phyloP scores from a whole-genome alignment of 2,329 filamentous ascomycete genomes.

The Alternaria sp. region DNA sequence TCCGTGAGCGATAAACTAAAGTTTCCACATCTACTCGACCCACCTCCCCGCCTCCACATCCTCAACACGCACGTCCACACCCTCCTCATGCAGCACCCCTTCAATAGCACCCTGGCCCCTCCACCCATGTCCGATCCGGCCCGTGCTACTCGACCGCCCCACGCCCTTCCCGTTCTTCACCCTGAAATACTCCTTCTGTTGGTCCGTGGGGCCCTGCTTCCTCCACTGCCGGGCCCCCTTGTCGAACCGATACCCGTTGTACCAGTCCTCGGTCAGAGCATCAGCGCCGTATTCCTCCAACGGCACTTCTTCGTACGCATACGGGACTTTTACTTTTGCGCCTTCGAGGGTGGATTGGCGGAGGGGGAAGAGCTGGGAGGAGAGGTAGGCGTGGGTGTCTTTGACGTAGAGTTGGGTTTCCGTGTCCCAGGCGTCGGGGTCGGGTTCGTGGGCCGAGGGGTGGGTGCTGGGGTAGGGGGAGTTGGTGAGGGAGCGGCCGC shows the following conservation, averaged over 20 bases:
- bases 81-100: slow-evolving; percentile 1
- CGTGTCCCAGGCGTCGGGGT: not conserved
- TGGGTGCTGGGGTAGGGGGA: not conserved
- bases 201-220: not conserved
- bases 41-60: not conserved
- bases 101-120: not conserved
- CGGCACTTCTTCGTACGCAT: slow-evolving; percentile 63
- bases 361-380: slow-evolving; percentile 65
- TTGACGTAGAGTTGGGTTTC: slow-evolving; percentile 56
- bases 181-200: slow-evolving; percentile 4
- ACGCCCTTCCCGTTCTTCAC: slow-evolving; percentile 8
- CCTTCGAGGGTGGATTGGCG: slow-evolving; percentile 64
- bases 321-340: slow-evolving; percentile 63
- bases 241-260: slow-evolving; percentile 56
- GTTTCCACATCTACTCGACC: not conserved
- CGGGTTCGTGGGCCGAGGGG: slow-evolving; percentile 9
- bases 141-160: slow-evolving; percentile 7
- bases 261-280: slow-evolving; percentile 58
- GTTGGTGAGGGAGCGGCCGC: slow-evolving; percentile 15
- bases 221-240: slow-evolving; percentile 40
- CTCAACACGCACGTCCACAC: not conserved
- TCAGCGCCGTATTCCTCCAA: slow-evolving; percentile 63
- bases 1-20: slow-evolving; percentile 65
- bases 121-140: slow-evolving; percentile 10
- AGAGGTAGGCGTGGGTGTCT: slow-evolving; percentile 64